Percentiles rank a stretch among this genome's conserved stretches.
Conservation (phyloP, 2,329 filamentous ascomycete species). For the Arthrobotrys iridis region DNA sequence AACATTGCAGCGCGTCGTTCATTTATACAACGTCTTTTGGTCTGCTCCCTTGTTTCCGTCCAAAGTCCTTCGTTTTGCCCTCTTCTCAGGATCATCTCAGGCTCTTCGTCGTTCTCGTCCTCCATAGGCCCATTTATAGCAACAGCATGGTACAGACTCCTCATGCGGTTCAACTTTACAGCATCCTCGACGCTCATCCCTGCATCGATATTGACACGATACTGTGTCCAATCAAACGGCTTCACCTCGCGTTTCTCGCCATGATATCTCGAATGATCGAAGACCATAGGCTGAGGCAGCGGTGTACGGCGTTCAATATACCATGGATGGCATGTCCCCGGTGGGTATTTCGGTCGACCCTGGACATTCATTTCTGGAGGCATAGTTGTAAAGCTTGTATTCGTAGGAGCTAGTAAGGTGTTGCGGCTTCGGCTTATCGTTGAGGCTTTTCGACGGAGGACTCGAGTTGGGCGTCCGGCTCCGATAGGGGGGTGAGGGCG, state of each 20-base stretch:
- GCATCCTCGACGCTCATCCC: too few species aligned
- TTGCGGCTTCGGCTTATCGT: neutral
- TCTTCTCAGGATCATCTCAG: too few species aligned
- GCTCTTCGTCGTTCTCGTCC: too few species aligned
- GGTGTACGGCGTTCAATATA: neutral
- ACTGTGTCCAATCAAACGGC: neutral
- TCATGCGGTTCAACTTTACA: too few species aligned
- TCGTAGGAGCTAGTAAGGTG: neutral
- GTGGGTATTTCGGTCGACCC: conserved; percentile 11
- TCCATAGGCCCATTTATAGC: too few species aligned
- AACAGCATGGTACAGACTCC: too few species aligned
- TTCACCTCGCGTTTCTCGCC: neutral
- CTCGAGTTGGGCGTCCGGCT: too few species aligned
- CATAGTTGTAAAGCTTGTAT: conserved; percentile 20
- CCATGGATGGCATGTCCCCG: conserved; percentile 10
- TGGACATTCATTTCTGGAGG: neutral
- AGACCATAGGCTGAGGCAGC: neutral
- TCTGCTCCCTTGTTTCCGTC: too few species aligned
- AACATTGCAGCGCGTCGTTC: conserved; percentile 14
- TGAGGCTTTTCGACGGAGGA: too few species aligned
- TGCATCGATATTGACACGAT: too few species aligned
- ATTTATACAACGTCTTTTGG: too few species aligned
- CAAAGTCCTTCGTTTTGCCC: neutral
- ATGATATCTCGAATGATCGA: neutral
- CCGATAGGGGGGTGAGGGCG: too few species aligned